These are phyloP conservation scores for Starmerella scarabaei DNA, from an alignment of 805 yeast genomes.

Conservation along the genomic window DNA sequence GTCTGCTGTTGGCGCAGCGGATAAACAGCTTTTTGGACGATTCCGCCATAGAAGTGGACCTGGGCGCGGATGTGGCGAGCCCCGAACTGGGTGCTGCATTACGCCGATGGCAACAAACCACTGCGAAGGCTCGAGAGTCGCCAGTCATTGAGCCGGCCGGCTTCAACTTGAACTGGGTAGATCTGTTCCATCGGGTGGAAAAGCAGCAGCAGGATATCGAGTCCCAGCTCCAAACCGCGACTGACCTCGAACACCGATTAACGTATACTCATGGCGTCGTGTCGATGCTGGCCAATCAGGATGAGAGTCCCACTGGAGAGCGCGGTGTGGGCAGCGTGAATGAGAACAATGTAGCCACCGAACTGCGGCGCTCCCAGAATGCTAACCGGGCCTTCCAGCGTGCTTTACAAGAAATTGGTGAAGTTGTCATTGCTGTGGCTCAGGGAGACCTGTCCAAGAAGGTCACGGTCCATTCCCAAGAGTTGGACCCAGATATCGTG, in stretches of 20 bases:
- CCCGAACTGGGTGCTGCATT: conserved; percentile 19
- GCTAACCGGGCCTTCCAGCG: conserved; percentile 57
- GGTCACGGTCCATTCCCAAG: conserved; percentile 58
- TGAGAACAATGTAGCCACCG: conserved; percentile 23
- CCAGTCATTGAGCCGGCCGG: neutral
- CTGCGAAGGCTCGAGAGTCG: neutral
- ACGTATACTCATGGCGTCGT: conserved; percentile 27
- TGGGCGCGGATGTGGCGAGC: conserved; percentile 15
- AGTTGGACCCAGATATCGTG: conserved; percentile 64
- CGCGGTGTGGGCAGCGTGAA: conserved; percentile 11
- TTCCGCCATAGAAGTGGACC: conserved; percentile 13
- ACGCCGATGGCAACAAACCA: conserved; percentile 18
- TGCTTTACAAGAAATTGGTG: conserved; percentile 68
- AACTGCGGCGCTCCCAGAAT: conserved; percentile 31
- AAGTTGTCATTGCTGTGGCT: conserved; percentile 77
- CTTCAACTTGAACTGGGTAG: conserved; percentile 19
- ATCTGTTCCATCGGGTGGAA: conserved; percentile 25
- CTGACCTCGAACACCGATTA: conserved; percentile 25
- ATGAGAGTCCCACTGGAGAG: conserved; percentile 6
- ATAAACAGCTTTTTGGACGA: conserved; percentile 20
- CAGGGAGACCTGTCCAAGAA: conserved; percentile 78
- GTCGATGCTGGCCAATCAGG: conserved; percentile 24
- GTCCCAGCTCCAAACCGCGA: conserved; percentile 25
- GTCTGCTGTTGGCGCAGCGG: conserved; percentile 16
- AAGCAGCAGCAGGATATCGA: conserved; percentile 29